Conservation (phyloP, 192 early-diverging fungal species). For the Podila epicladia region DNA sequence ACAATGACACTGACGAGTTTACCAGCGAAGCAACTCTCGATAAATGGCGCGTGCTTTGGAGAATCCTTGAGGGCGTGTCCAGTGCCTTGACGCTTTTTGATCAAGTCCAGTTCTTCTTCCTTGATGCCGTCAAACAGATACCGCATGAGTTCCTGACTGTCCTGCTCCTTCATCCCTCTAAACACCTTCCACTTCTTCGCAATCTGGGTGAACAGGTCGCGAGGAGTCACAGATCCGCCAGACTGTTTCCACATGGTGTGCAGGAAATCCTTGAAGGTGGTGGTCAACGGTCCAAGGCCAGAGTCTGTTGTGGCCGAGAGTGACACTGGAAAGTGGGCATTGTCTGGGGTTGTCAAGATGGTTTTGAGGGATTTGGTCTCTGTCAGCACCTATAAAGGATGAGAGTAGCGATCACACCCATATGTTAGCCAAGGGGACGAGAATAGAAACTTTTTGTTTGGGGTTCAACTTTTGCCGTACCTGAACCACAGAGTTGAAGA, state of each 20-base stretch:
- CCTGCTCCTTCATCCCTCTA: conserved; percentile 69
- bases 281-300: conserved; percentile 35
- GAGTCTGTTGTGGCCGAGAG: conserved; percentile 12
- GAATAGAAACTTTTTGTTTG: background rate
- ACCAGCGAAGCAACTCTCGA: conserved; percentile 76
- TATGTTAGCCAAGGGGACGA: no score
- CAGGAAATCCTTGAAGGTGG: conserved; percentile 42
- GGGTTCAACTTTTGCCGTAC: background rate
- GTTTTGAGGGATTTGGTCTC: conserved; percentile 14
- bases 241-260: conserved; percentile 52
- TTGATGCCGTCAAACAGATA: conserved; percentile 68
- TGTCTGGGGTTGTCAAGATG: background rate
- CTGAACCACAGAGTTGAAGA: conserved; percentile 80
- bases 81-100: conserved; percentile 6
- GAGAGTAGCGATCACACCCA: no score
- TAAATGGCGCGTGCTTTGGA: conserved; percentile 54
- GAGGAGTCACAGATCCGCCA: conserved; percentile 57
- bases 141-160: conserved; percentile 78
- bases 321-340: background rate
- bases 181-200: conserved; percentile 70
- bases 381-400: background rate
- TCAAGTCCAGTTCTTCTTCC: conserved; percentile 59
- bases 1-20: conserved; percentile 71
- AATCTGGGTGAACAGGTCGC: conserved; percentile 64
- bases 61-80: background rate